Conservation (phyloP, 2,329 filamentous ascomycete species). For the Xylaria sp. region DNA sequence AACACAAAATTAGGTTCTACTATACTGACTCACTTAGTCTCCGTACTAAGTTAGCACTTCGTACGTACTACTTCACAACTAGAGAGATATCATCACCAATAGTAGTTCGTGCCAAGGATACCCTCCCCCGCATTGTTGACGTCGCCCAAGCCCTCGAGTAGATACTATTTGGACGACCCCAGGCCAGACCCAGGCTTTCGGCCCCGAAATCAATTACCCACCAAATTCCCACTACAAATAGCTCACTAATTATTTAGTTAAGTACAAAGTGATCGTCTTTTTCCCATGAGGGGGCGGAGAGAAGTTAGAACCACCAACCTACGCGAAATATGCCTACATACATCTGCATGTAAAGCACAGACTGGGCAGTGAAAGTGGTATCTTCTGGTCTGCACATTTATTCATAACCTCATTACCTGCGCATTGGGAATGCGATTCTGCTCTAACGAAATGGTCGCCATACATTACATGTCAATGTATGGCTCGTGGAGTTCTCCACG, state of each 20-base stretch:
- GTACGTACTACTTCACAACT: neutral
- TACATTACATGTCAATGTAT: no score
- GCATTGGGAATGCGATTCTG: no score
- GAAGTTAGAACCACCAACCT: neutral
- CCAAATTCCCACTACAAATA: neutral
- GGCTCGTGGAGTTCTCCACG: no score
- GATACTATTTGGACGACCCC: neutral
- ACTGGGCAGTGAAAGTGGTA: neutral
- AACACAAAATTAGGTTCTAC: no score
- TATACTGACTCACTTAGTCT: neutral
- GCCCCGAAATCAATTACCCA: no score
- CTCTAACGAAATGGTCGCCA: no score
- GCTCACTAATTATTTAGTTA: no score
- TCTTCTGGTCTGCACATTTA: no score
- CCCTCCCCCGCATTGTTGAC: neutral
- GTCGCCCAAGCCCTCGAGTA: neutral
- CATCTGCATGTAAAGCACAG: neutral
- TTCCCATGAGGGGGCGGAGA: neutral
- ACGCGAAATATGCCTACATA: neutral
- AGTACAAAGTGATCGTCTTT: neutral
- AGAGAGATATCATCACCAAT: neutral
- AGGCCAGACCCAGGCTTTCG: neutral
- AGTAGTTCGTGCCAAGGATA: neutral
- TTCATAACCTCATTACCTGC: no score
- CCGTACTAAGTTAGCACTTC: neutral